Evolutionary conservation across 2,329 filamentous ascomycete genomes (phyloP).

Genomic region (Plenodomus biglobosus): DNA sequence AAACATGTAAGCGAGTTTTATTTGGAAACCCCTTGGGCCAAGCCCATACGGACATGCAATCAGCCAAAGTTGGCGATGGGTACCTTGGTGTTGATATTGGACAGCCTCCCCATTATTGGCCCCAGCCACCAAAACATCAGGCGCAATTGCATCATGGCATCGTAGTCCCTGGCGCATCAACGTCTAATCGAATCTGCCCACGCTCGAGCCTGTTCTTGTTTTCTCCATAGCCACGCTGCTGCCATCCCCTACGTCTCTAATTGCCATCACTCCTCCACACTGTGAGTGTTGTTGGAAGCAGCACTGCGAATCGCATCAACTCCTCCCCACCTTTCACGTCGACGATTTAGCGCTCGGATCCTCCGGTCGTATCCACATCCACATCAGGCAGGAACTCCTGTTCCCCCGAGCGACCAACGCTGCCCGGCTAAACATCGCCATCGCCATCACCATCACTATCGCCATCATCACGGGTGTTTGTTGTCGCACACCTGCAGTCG

Average conservation of each 20-base stretch:
- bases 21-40: too few species aligned
- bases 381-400: slow-evolving; percentile 16
- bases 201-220: slow-evolving; percentile 10
- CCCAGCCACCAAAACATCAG: slow-evolving; percentile 29
- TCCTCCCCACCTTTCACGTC: slow-evolving; percentile 12
- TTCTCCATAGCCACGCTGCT: neutral
- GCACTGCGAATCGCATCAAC: neutral
- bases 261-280: slow-evolving; percentile 4
- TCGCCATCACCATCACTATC: slow-evolving; percentile 5
- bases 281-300: slow-evolving; percentile 11
- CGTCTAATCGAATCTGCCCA: slow-evolving; percentile 14
- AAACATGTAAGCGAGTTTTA: too few species aligned
- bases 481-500: slow-evolving; percentile 5
- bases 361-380: slow-evolving; percentile 14
- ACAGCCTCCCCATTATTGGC: slow-evolving; percentile 30
- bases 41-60: too few species aligned
- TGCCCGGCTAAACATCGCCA: slow-evolving; percentile 4
- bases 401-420: slow-evolving; percentile 18
- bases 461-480: too few species aligned
- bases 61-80: neutral
- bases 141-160: slow-evolving; percentile 35
- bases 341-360: slow-evolving; percentile 22
- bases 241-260: slow-evolving; percentile 2
- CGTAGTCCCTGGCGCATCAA: slow-evolving; percentile 17
- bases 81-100: slow-evolving; percentile 14